Evolutionary conservation across 345 rosid genomes (phyloP), one percentile per base, ranked within the genome.

Genomic region (Erodium maritimum): DNA sequence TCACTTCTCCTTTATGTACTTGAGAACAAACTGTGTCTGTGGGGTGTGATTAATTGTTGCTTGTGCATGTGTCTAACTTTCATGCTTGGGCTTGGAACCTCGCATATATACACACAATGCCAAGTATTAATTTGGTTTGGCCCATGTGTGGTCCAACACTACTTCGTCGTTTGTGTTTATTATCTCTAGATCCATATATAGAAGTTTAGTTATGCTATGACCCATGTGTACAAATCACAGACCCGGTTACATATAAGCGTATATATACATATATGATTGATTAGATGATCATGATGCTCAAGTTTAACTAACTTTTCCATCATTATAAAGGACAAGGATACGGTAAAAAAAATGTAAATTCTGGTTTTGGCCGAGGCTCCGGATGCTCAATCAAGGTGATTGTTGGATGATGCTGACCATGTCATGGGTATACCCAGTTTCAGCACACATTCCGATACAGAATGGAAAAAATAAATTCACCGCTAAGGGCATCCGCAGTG

Each of bases 401-500:
- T 10, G 48, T 42, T 9, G 48, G 12, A 42, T 42, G 37, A 29
- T 29, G 37, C 37, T 29, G 37, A 29, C 37, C 37, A 29, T 29
- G 37, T 29, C 37, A 29, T 29, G 8, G 9, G 37, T 20, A 12
- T 29, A 29, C 9, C 37, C 45, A 54, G 64, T 45, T 23, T 48
- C 52, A 34, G 66, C 69, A 54, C 65, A 51, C 67, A 29, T 57
- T 52, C 52, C 17, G 20, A 50, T 24, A 48, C 34, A 57, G 19
- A 34, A 22, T 33, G 60, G 14, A 19, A 56, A 14, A 18, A 24
- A 4, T n/a, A n/a, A n/a, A n/a, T n/a, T n/a, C n/a, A n/a, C n/a
- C n/a, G n/a, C n/a, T n/a, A n/a, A n/a, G n/a, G n/a, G n/a, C n/a
- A n/a, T n/a, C n/a, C n/a, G n/a, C n/a, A n/a, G n/a, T n/a, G n/a